Evolutionary conservation across 202 grass and related monocot genomes (phyloP).

Genomic region (Miscanthus sacchariflorus): DNA sequence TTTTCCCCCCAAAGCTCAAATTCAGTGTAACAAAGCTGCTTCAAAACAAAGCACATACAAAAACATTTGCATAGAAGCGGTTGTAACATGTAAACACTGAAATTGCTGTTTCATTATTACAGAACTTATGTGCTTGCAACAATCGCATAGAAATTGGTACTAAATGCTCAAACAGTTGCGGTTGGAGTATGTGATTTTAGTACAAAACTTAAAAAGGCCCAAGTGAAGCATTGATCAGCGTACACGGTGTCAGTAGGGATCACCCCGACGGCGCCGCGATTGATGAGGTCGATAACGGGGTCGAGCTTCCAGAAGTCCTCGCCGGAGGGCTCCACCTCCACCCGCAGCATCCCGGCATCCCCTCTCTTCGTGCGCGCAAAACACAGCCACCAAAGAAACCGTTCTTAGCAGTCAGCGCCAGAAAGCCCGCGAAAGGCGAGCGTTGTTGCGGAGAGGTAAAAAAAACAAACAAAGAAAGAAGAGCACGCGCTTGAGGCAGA

Average conservation of each 20-base stretch:
- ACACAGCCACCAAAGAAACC: not conserved
- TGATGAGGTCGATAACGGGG: slow-evolving; percentile 73
- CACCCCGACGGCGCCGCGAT: slow-evolving; percentile 78
- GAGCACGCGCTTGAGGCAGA: not conserved
- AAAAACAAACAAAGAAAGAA: too few species aligned
- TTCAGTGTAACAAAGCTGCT: slow-evolving; percentile 2
- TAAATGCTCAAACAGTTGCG: not conserved
- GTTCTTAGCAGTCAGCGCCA: not conserved
- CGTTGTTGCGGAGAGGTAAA: not conserved
- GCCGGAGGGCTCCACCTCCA: slow-evolving; percentile 76
- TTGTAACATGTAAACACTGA: not conserved
- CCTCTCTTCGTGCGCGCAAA: slow-evolving; percentile 56
- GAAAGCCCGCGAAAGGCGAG: not conserved
- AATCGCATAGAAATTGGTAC: not conserved
- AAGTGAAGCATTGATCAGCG: not conserved
- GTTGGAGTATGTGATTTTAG: not conserved
- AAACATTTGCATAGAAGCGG: not conserved
- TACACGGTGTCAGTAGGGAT: slow-evolving; percentile 97
- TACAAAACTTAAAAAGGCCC: not conserved
- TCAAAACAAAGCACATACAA: not conserved
- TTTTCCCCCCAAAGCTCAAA: not conserved
- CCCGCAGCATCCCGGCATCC: slow-evolving; percentile 66
- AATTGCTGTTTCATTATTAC: not conserved
- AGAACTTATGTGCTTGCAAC: not conserved
- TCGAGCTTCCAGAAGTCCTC: slow-evolving; percentile 89